A percentile compares a stretch with the other conserved stretches of the same genome.
Conservation (phyloP, 768 basidiomycete genomes). For the Coprinopsis cinerea region DNA sequence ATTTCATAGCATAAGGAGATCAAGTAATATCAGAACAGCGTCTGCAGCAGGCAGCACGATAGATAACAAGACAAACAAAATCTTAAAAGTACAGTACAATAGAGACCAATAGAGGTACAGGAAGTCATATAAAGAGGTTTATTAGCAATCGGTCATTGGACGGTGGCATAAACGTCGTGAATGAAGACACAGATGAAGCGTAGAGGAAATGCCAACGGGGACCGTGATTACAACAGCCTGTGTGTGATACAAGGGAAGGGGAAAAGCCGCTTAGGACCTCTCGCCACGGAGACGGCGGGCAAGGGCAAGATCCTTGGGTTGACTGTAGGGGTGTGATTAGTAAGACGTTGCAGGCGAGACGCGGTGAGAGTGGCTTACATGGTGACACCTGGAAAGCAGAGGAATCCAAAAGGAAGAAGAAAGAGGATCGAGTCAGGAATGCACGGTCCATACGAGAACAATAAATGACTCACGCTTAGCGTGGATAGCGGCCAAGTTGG, state of each 20-base stretch:
- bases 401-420: conserved; percentile 6
- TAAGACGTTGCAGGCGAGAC: not conserved
- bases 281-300: conserved; percentile 85
- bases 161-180: not conserved
- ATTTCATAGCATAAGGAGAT: no score
- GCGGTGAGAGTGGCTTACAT: conserved; percentile 35
- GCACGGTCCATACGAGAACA: conserved; percentile 5
- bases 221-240: not conserved
- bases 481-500: conserved; percentile 88
- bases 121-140: not conserved
- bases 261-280: conserved; percentile 49
- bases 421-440: not conserved
- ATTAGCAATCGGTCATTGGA: not conserved
- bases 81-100: conserved; percentile 1
- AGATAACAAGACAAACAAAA: not conserved
- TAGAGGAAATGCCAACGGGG: no score
- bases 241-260: not conserved
- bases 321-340: conserved; percentile 34
- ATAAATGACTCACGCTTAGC: conserved; percentile 57
- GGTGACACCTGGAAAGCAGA: conserved; percentile 48
- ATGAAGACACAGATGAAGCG: not conserved
- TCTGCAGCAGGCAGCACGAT: not conserved
- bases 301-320: conserved; percentile 87
- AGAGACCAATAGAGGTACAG: not conserved
- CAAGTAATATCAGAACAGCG: not conserved